Conservation (phyloP, 2,329 filamentous ascomycete genomes). For the Leptographium radiaticola region DNA sequence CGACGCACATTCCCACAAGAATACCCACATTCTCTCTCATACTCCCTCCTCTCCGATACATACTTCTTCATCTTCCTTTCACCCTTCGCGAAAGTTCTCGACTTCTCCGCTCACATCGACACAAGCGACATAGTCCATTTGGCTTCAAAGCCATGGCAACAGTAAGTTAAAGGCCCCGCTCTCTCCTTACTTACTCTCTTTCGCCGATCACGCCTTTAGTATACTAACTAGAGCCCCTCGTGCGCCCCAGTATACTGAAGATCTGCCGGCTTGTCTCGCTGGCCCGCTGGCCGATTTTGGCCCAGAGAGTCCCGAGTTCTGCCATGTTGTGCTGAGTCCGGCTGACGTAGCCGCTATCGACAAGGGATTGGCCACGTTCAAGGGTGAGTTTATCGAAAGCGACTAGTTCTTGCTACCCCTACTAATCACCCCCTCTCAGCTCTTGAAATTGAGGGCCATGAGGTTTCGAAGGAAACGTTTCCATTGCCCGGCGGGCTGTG, state of each 20-base stretch:
- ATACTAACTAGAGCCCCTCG: too few relatives aligned
- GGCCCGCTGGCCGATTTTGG: slow-evolving; percentile 7
- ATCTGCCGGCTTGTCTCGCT: background rate
- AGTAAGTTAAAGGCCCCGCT: too few relatives aligned
- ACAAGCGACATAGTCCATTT: too few relatives aligned
- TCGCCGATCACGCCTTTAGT: background rate
- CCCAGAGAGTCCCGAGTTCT: slow-evolving; percentile 1
- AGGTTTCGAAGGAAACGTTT: slow-evolving; percentile 25
- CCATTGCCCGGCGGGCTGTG: slow-evolving; percentile 23
- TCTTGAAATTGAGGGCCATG: slow-evolving; percentile 22
- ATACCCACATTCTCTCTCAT: too few relatives aligned
- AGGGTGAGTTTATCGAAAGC: slow-evolving; percentile 10
- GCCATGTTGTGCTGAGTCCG: slow-evolving; percentile 8
- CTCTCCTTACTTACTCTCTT: too few relatives aligned
- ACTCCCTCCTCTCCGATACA: too few relatives aligned
- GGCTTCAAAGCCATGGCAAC: too few relatives aligned
- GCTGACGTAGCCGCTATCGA: slow-evolving; percentile 13
- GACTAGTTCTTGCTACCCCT: background rate
- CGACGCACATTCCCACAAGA: too few relatives aligned
- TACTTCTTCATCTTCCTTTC: too few relatives aligned
- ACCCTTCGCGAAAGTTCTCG: too few relatives aligned
- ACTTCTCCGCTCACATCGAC: too few relatives aligned
- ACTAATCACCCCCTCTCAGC: background rate
- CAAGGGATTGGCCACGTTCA: slow-evolving; percentile 16
- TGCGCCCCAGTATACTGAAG: background rate